Evolutionary conservation across 306 rosid genomes (phyloP).

Genomic region (Amphicarpaea edgeworthii): DNA sequence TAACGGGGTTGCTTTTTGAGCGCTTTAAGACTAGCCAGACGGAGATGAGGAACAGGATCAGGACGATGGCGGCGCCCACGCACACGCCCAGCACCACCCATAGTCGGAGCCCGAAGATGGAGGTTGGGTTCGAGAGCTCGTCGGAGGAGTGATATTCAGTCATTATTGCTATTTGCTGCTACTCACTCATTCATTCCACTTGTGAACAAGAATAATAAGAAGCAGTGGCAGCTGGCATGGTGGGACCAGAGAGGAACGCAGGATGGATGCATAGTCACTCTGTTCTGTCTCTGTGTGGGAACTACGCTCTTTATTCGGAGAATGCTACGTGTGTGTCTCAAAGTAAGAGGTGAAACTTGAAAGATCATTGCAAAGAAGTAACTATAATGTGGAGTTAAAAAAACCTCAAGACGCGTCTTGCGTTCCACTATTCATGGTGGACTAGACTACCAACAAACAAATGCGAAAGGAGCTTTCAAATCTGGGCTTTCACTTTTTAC

Average conservation of each 20-base stretch:
- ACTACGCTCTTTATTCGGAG: constrained; percentile 3
- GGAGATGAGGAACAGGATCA: constrained; percentile 72
- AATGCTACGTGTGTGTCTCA: constrained; percentile 12
- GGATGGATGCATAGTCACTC: constrained; percentile 9
- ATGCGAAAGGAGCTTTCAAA: not conserved
- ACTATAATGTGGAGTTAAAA: too few relatives aligned
- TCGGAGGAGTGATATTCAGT: constrained; percentile 58
- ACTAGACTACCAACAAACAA: not conserved
- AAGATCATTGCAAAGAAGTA: too few relatives aligned
- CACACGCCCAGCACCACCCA: constrained; percentile 78
- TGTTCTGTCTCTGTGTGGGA: not conserved
- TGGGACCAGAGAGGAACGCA: constrained; percentile 50
- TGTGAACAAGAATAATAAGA: not conserved
- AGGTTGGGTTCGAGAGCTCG: constrained; percentile 75
- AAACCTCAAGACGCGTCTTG: too few relatives aligned
- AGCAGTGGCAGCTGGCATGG: constrained; percentile 71
- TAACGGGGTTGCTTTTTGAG: constrained; percentile 58
- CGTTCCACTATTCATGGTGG: too few relatives aligned
- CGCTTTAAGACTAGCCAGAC: constrained; percentile 72
- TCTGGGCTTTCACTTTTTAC: not conserved
- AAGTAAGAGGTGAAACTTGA: too few relatives aligned
- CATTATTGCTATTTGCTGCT: constrained; percentile 48
- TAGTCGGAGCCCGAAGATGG: constrained; percentile 77
- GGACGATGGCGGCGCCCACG: constrained; percentile 78
- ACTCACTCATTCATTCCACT: not conserved